These are phyloP conservation scores for Neoscytalidium dimidiatum DNA, from an alignment of 2,329 filamentous ascomycete species.

Conservation along the genomic window DNA sequence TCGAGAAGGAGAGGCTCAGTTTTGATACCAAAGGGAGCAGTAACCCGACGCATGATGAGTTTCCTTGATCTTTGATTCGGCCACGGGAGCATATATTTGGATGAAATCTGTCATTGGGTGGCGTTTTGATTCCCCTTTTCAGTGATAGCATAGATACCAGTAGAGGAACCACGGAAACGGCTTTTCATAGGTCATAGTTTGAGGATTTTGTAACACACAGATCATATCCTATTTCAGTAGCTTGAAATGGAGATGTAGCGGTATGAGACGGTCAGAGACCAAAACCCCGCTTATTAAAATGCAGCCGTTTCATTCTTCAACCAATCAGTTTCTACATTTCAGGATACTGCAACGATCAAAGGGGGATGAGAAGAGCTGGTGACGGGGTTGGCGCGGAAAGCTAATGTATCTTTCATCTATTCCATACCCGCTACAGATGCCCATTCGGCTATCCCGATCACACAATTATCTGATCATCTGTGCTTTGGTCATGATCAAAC, in stretches of 20 bases:
- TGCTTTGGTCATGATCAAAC: background rate
- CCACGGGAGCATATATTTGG: too few species aligned
- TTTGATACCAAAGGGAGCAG: background rate
- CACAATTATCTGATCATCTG: background rate
- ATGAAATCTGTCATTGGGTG: background rate
- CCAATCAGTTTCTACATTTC: too few species aligned
- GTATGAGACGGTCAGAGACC: too few species aligned
- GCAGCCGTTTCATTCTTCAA: too few species aligned
- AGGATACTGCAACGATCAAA: too few species aligned
- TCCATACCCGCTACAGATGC: background rate
- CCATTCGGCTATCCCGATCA: background rate
- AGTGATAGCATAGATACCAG: background rate
- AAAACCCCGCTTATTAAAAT: too few species aligned
- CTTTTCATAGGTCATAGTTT: too few species aligned
- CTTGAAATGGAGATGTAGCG: too few species aligned
- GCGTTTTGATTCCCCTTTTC: background rate
- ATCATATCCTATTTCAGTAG: too few species aligned
- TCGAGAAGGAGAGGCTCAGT: slow-evolving; percentile 4
- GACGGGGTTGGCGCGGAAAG: too few species aligned
- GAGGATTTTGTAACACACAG: background rate
- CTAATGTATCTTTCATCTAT: too few species aligned
- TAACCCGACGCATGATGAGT: background rate
- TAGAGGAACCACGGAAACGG: background rate
- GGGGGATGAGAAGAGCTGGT: too few species aligned
- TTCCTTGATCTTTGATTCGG: background rate